phyloP scores from a whole-genome alignment of 2,329 filamentous ascomycete species.

The Paraphoma sp. region DNA sequence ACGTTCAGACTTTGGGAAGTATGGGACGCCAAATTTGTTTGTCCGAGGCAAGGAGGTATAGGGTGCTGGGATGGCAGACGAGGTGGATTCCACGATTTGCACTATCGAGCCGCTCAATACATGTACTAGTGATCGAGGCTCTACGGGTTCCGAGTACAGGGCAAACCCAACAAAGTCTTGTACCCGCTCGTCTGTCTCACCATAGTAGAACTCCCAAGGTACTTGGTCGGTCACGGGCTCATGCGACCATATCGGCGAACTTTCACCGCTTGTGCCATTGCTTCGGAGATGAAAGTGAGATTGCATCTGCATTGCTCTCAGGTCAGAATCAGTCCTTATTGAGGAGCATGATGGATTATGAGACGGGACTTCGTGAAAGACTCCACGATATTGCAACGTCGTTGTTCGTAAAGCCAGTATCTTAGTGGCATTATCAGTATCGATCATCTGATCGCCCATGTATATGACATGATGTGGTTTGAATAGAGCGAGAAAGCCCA shows the following conservation, averaged over 20 bases:
- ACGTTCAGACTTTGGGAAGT: slow-evolving; percentile 58
- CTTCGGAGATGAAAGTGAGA: slow-evolving; percentile 71
- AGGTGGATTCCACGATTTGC: slow-evolving; percentile 69
- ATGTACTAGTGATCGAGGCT: slow-evolving; percentile 65
- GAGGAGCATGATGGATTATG: slow-evolving; percentile 46
- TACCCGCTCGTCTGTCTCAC: slow-evolving; percentile 52
- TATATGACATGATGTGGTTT: slow-evolving; percentile 70
- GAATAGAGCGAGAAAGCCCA: slow-evolving; percentile 61
- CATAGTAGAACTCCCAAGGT: slow-evolving; percentile 70
- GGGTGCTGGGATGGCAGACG: slow-evolving; percentile 36
- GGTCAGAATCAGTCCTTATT: slow-evolving; percentile 67
- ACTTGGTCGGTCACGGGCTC: slow-evolving; percentile 62
- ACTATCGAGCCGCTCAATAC: slow-evolving; percentile 75
- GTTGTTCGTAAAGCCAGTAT: slow-evolving; percentile 59
- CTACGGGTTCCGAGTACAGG: slow-evolving; percentile 70
- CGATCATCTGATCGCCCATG: slow-evolving; percentile 57
- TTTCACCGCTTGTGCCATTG: slow-evolving; percentile 15
- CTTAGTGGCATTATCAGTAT: slow-evolving; percentile 65
- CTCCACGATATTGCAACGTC: slow-evolving; percentile 42
- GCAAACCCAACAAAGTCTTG: slow-evolving; percentile 68
- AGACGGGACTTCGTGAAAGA: slow-evolving; percentile 64
- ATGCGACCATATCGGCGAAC: slow-evolving; percentile 56
- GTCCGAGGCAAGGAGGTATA: slow-evolving; percentile 45
- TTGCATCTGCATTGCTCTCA: slow-evolving; percentile 78
- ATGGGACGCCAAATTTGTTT: slow-evolving; percentile 65